A percentile compares a stretch with the other conserved stretches of the same genome.
Evolutionary conservation across 2,329 filamentous ascomycete species (phyloP).

Genomic region (Aspergillus ochraceoroseus): DNA sequence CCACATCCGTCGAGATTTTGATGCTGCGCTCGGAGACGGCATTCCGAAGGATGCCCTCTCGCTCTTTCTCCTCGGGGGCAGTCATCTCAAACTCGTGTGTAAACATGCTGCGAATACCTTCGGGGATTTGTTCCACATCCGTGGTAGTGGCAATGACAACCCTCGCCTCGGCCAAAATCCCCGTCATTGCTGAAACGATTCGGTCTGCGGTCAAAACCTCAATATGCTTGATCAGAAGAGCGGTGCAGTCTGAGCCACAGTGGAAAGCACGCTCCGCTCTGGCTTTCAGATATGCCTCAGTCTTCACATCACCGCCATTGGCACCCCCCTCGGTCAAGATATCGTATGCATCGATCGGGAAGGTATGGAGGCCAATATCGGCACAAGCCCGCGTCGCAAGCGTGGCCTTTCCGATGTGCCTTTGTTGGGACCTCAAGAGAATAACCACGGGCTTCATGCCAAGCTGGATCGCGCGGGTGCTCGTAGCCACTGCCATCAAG

Average conservation of each 20-base stretch:
- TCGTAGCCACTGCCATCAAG: conserved; percentile 81
- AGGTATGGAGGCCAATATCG: conserved; percentile 86
- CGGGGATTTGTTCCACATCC: conserved; percentile 89
- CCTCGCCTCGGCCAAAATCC: conserved; percentile 71
- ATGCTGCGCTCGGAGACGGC: conserved; percentile 73
- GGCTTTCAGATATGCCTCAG: conserved; percentile 81
- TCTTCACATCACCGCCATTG: conserved; percentile 86
- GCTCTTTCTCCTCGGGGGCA: conserved; percentile 85
- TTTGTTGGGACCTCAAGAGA: conserved; percentile 82
- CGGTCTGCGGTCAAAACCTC: conserved; percentile 88
- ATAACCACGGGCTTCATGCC: conserved; percentile 85
- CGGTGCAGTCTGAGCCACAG: conserved; percentile 78
- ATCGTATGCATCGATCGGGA: conserved; percentile 85
- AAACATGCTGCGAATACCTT: conserved; percentile 83
- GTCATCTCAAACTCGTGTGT: conserved; percentile 92
- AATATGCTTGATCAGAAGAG: conserved; percentile 80
- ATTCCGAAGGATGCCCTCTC: conserved; percentile 77
- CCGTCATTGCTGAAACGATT: conserved; percentile 78
- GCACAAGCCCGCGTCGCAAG: conserved; percentile 71
- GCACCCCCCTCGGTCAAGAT: conserved; percentile 86
- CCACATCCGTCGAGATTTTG: conserved; percentile 74
- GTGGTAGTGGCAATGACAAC: conserved; percentile 92
- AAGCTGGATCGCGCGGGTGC: conserved; percentile 76
- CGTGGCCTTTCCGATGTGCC: conserved; percentile 87
- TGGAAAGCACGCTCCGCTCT: conserved; percentile 82